A percentile compares a stretch with the other conserved stretches of the same genome.
Conservation (phyloP, 257 asterid genomes). For the Solanum peruvianum region DNA sequence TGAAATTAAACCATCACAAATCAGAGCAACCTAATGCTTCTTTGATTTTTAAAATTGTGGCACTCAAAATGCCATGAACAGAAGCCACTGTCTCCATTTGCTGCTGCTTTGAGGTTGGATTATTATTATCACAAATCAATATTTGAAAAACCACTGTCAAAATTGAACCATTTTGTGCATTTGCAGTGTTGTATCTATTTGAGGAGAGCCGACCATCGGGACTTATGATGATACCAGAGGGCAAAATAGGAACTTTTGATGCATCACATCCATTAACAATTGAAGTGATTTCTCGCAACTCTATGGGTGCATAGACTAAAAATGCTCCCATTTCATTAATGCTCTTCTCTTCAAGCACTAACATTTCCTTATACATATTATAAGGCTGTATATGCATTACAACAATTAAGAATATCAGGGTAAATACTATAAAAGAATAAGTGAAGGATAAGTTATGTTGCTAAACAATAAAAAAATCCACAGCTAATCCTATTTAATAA, state of each 20-base stretch:
- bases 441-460: background rate
- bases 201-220: constrained; percentile 20
- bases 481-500: background rate
- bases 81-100: constrained; percentile 37
- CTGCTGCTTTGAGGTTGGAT: constrained; percentile 19
- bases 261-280: constrained; percentile 34
- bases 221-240: constrained; percentile 56
- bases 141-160: constrained; percentile 46
- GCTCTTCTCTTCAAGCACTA: constrained; percentile 58
- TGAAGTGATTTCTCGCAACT: background rate
- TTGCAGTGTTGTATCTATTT: background rate
- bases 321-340: constrained; percentile 37
- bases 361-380: constrained; percentile 27
- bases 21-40: constrained; percentile 17
- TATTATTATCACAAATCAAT: background rate
- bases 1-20: background rate
- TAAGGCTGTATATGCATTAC: constrained; percentile 27
- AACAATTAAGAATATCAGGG: background rate
- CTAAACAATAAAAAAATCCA: background rate
- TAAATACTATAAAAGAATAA: background rate
- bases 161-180: constrained; percentile 27
- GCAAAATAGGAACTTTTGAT: constrained; percentile 28
- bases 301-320: constrained; percentile 43
- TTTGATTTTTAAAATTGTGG: constrained; percentile 39
- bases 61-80: constrained; percentile 30